Conservation (phyloP, 805 yeast genomes). For the Metschnikowia orientalis region DNA sequence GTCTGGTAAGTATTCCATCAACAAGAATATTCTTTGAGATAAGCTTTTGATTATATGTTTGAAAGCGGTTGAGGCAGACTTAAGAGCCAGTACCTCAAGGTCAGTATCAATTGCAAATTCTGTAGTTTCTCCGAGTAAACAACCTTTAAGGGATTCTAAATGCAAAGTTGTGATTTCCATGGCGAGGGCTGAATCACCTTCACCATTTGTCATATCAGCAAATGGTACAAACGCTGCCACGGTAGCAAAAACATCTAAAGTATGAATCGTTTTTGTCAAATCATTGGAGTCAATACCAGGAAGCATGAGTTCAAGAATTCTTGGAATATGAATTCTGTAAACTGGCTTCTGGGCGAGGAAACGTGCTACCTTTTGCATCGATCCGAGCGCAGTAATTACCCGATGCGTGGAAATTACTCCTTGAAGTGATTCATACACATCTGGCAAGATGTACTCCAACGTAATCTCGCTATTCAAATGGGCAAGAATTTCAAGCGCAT, state of each 20-base stretch:
- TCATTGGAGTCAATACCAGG: slow-evolving; percentile 91
- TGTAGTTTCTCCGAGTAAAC: slow-evolving; percentile 23
- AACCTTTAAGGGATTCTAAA: slow-evolving; percentile 48
- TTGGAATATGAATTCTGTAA: slow-evolving; percentile 73
- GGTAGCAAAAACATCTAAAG: slow-evolving; percentile 65
- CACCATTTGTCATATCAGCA: slow-evolving; percentile 49
- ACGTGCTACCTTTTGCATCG: slow-evolving; percentile 60
- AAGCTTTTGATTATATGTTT: slow-evolving; percentile 54
- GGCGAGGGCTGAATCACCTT: slow-evolving; percentile 34
- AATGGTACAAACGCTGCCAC: slow-evolving; percentile 72
- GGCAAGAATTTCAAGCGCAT: slow-evolving; percentile 59
- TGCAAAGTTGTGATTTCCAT: slow-evolving; percentile 64
- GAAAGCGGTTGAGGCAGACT: slow-evolving; percentile 71
- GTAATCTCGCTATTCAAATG: slow-evolving; percentile 54
- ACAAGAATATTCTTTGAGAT: slow-evolving; percentile 52
- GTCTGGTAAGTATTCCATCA: slow-evolving; percentile 68
- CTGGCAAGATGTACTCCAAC: slow-evolving; percentile 54
- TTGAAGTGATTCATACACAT: slow-evolving; percentile 71
- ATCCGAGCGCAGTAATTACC: slow-evolving; percentile 64
- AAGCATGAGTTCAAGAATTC: slow-evolving; percentile 62
- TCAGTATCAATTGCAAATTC: slow-evolving; percentile 36
- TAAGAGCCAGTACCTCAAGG: slow-evolving; percentile 52
- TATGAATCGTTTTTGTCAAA: slow-evolving; percentile 61
- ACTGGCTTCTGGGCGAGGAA: slow-evolving; percentile 59
- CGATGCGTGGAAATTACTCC: slow-evolving; percentile 76